Evolutionary conservation across 2,329 filamentous ascomycete genomes (phyloP).

Genomic region (Ascosphaera apis): DNA sequence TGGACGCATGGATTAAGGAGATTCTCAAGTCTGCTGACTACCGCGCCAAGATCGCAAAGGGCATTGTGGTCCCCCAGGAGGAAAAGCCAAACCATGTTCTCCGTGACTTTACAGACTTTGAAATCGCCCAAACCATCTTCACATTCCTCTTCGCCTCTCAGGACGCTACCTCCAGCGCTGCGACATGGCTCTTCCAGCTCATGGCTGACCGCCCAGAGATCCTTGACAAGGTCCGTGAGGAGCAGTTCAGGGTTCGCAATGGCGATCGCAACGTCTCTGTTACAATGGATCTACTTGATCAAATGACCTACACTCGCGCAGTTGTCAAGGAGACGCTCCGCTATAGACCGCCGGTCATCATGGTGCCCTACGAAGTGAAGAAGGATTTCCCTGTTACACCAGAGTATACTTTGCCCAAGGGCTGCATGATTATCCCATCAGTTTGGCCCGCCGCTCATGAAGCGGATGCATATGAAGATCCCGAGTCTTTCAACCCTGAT

Average conservation of each 20-base stretch:
- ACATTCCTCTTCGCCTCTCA: constrained; percentile 95
- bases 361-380: constrained; percentile 91
- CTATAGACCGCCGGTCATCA: constrained; percentile 86
- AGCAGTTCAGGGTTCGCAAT: constrained; percentile 57
- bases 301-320: constrained; percentile 71
- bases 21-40: constrained; percentile 73
- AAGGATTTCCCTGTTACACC: constrained; percentile 81
- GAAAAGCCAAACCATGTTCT: constrained; percentile 68
- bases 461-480: constrained; percentile 73
- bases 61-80: constrained; percentile 40
- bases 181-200: constrained; percentile 87
- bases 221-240: constrained; percentile 70
- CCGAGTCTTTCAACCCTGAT: constrained; percentile 73
- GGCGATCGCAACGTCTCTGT: constrained; percentile 49
- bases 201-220: constrained; percentile 86
- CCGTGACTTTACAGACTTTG: constrained; percentile 69
- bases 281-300: constrained; percentile 68
- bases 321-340: constrained; percentile 79
- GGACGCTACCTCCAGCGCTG: constrained; percentile 83
- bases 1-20: constrained; percentile 79
- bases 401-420: constrained; percentile 78
- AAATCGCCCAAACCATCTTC: constrained; percentile 84
- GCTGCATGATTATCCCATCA: constrained; percentile 83
- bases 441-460: constrained; percentile 82
- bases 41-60: constrained; percentile 53